Conservation (phyloP, 345 rosid genomes). For the Moringa oleifera region DNA sequence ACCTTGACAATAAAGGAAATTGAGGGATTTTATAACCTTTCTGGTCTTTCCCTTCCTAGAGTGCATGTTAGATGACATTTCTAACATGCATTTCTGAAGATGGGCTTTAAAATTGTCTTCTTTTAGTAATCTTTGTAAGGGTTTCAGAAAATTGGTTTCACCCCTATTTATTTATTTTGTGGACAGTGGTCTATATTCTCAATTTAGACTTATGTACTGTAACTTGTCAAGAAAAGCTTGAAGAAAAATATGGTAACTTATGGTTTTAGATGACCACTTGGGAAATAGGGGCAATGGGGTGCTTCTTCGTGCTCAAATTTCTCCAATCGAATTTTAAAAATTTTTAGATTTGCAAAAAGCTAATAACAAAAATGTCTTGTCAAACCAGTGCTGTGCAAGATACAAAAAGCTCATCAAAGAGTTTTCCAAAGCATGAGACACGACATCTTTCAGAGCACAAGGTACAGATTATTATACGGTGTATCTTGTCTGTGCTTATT, state of each 20-base stretch:
- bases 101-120: too few relatives aligned
- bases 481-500: background rate
- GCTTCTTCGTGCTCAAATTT: too few relatives aligned
- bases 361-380: conserved; percentile 11
- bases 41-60: too few relatives aligned
- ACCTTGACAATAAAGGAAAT: too few relatives aligned
- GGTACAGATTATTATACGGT: conserved; percentile 27
- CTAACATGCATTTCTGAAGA: too few relatives aligned
- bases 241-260: background rate
- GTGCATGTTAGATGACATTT: too few relatives aligned
- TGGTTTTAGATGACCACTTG: background rate
- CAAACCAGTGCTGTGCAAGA: conserved; percentile 38
- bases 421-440: conserved; percentile 56
- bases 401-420: conserved; percentile 43
- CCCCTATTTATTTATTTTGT: background rate
- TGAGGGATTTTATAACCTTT: too few relatives aligned
- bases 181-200: too few relatives aligned
- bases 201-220: too few relatives aligned
- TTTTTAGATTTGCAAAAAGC: background rate
- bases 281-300: too few relatives aligned
- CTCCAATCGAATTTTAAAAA: background rate
- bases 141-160: background rate
- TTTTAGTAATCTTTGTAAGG: background rate
- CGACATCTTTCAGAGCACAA: conserved; percentile 73
- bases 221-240: too few relatives aligned